Percentiles rank a stretch among this genome's conserved stretches.
phyloP scores from a whole-genome alignment of 306 rosid genomes.

The Arachis stenosperma region DNA sequence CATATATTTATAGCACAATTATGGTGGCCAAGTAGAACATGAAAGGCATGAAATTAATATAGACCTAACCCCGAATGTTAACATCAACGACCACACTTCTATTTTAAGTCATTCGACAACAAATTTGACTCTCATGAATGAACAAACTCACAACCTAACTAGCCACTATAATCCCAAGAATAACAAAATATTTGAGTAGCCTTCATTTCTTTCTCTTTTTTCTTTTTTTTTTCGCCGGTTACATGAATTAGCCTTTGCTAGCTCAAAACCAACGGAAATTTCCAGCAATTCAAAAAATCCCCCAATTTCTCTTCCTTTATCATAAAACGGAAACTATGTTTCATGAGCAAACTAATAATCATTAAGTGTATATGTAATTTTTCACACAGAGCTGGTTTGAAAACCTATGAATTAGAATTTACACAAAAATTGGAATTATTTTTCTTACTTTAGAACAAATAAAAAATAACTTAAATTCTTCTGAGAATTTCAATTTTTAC shows the following conservation, averaged over 20 bases:
- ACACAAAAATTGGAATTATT: too few species aligned
- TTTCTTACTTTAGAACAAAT: too few species aligned
- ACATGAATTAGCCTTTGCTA: neutral
- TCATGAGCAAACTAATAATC: neutral
- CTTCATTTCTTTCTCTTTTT: too few species aligned
- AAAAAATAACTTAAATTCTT: too few species aligned
- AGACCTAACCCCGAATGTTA: neutral
- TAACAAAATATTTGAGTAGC: neutral
- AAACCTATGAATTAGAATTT: too few species aligned
- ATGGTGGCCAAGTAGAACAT: slow-evolving; percentile 10
- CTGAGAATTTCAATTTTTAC: too few species aligned
- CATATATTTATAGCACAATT: slow-evolving; percentile 1
- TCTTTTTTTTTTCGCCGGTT: too few species aligned
- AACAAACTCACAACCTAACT: slow-evolving; percentile 1
- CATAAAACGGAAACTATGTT: neutral
- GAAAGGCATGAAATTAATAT: slow-evolving; percentile 13
- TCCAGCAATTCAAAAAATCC: neutral
- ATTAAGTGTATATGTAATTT: neutral
- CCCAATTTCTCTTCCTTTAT: slow-evolving; percentile 3
- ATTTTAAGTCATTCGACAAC: neutral
- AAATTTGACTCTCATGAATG: slow-evolving; percentile 2
- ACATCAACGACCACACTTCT: neutral
- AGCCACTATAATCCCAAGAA: neutral
- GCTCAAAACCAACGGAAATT: neutral
- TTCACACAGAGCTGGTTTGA: too few species aligned